Evolutionary conservation across 2,329 filamentous ascomycete species (phyloP).

Genomic region (Botrytis aclada): DNA sequence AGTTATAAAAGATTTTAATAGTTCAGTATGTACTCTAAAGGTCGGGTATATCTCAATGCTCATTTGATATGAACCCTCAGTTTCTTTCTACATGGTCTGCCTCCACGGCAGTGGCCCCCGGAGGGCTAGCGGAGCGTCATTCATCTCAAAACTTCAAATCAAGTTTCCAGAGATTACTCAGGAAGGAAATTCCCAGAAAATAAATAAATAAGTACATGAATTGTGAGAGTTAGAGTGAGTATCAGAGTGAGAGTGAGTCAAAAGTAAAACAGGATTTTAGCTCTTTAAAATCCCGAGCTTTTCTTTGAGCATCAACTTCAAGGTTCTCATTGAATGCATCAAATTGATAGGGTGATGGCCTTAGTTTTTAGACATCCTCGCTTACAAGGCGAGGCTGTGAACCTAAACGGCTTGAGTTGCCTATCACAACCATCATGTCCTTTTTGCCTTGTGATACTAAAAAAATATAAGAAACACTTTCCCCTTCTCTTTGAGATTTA

Average conservation of each 20-base stretch:
- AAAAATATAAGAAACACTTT: background rate
- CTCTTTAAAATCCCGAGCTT: too few species aligned
- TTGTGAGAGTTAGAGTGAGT: too few species aligned
- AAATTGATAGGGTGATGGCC: too few species aligned
- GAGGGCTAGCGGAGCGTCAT: background rate
- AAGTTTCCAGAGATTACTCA: background rate
- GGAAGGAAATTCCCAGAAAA: background rate
- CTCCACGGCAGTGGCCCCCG: background rate
- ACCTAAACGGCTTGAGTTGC: background rate
- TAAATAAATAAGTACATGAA: too few species aligned
- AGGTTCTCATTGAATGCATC: too few species aligned
- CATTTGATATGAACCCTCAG: background rate
- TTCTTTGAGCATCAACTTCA: too few species aligned
- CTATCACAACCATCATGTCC: background rate
- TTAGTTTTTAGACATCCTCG: too few species aligned
- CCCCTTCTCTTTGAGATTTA: background rate
- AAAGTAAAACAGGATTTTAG: background rate
- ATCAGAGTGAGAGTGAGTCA: background rate
- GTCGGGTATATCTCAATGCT: background rate
- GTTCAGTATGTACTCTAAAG: too few species aligned
- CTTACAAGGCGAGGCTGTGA: background rate
- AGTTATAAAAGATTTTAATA: too few species aligned
- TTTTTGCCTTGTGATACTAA: background rate
- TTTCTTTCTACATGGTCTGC: background rate
- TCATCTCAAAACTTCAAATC: background rate